Base-by-base conservation (phyloP, 176 grass and related monocot genomes). In the Lolium rigidum region DNA sequence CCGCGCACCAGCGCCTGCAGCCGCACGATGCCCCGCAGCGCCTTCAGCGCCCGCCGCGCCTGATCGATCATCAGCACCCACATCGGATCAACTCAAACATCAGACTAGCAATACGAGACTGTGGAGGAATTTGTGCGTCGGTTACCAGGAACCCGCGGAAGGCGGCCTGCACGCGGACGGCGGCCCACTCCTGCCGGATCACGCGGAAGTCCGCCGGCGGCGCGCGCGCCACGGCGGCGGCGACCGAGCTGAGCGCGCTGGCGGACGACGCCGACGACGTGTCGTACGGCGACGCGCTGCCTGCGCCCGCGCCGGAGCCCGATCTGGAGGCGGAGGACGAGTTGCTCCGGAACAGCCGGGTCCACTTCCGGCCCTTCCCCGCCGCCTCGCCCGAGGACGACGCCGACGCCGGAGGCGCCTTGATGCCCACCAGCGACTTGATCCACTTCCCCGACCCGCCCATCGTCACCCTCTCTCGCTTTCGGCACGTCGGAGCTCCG, bases 1-100 rank as follows among this genome's bases (percentile, higher is more conserved):
- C 93, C 93, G 22, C 96, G 88, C 61, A 98, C 86, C 69, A 98
- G 86, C 22, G 96, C 96, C 86, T 98, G 93, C 76, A 98, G 88
- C 92, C 96, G 91, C 77, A 98, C 93, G 80, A 98, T 91, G 12
- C 93, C 93, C 83, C 86, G 83, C 64, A 98, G 80, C 80, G 96
- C 93, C 83, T 91, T 89, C 70, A 98, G 68, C 69, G 96, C 96
- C 84, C 93, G 86, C 90, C 91, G 89, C 74, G 96, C 93, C 96
- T 98, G 80, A 49, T 66, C 3, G 31, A 8, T 10, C 31, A 62
- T 31, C 44, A 49, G 2, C 43, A 60, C 6, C n/a, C 16, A 15
- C 28, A 25, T 44, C 35, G 0, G 38, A 25, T 15, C 39, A 15
- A 4, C 38, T 2, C 9, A 35, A 35, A 35, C 31, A 35, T 35